Percentiles rank a stretch among this genome's conserved stretches.
Evolutionary conservation across 2,329 filamentous ascomycete species (phyloP).

Genomic region (Ophiostoma novo-ulmi): DNA sequence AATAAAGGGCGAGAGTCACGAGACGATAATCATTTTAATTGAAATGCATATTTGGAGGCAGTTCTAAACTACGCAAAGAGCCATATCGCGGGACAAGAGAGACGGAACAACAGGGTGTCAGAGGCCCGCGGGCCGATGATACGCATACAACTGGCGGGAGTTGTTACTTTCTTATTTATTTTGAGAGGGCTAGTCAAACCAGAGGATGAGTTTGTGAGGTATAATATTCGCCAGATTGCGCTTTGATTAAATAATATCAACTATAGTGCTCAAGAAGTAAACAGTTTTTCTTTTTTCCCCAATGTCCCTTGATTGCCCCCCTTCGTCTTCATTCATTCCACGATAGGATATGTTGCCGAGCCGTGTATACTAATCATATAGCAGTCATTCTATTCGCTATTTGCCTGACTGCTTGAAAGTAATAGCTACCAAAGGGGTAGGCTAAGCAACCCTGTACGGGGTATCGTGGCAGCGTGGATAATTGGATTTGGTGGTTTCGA

Average conservation of each 20-base stretch:
- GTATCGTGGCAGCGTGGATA: neutral
- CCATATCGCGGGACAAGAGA: neutral
- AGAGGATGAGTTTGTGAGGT: neutral
- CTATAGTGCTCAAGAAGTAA: neutral
- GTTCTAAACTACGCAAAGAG: neutral
- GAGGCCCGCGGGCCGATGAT: conserved; percentile 3
- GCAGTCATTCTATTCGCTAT: neutral
- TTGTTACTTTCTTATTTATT: neutral
- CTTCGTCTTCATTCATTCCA: neutral
- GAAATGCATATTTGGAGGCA: neutral
- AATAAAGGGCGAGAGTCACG: neutral
- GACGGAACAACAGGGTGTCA: neutral
- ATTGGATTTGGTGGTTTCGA: neutral
- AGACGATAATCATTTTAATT: neutral
- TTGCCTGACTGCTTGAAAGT: neutral
- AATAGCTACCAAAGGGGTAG: neutral
- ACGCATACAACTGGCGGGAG: neutral
- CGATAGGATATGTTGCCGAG: neutral
- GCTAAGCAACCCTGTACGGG: neutral
- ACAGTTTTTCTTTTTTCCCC: neutral
- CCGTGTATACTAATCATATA: conserved; percentile 1
- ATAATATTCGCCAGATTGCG: neutral
- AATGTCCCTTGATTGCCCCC: neutral
- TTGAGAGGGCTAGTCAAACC: neutral
- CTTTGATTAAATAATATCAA: neutral